Evolutionary conservation across 148 eudicot species (phyloP).

Genomic region (Heliamphora exappendiculata): DNA sequence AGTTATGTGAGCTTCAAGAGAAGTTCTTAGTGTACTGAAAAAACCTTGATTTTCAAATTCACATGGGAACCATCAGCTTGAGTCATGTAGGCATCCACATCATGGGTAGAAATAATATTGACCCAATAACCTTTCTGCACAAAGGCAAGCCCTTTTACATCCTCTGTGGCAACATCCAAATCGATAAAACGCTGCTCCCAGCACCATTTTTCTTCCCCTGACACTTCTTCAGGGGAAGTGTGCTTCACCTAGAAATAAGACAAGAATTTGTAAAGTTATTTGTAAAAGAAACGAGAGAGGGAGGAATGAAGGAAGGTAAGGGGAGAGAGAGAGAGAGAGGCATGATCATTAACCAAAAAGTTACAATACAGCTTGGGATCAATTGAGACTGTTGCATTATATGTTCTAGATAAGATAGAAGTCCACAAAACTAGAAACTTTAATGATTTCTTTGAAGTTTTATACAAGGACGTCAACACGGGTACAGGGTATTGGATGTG

Average conservation of each 20-base stretch:
- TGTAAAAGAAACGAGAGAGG: neutral
- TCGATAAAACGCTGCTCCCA: constrained; percentile 67
- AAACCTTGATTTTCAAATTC: constrained; percentile 69
- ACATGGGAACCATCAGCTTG: constrained; percentile 64
- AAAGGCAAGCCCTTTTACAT: constrained; percentile 63
- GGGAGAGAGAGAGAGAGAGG: neutral
- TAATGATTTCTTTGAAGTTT: neutral
- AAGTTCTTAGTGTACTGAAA: neutral
- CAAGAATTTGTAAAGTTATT: neutral
- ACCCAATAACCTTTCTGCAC: constrained; percentile 84
- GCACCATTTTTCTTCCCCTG: constrained; percentile 83
- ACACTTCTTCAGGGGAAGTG: constrained; percentile 26
- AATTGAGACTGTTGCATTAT: neutral
- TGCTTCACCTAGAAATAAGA: constrained; percentile 56
- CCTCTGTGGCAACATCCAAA: constrained; percentile 73
- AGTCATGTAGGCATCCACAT: constrained; percentile 60
- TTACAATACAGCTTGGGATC: neutral
- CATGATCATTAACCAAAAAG: neutral
- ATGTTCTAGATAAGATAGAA: neutral
- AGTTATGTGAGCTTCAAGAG: constrained; percentile 1
- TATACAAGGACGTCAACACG: neutral
- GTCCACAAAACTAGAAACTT: neutral
- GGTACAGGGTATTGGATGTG: neutral
- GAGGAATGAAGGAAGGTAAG: too few relatives aligned
- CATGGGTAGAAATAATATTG: constrained; percentile 72